Conservation (phyloP, 2,329 filamentous ascomycete genomes). For the Beauveria bassiana region DNA sequence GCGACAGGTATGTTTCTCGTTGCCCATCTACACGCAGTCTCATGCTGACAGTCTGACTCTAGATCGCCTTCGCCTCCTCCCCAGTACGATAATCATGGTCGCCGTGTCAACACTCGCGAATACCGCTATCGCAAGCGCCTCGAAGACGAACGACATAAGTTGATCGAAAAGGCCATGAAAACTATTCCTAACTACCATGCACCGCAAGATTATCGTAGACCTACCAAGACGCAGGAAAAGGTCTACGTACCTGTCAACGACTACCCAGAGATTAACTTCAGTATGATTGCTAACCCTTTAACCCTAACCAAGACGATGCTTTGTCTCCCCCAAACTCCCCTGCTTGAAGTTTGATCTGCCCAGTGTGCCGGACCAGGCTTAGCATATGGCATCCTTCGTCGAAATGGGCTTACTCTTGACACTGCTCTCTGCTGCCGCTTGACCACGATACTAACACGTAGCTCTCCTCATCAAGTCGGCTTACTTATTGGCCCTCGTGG, state of each 20-base stretch:
- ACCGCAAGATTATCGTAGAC: slow-evolving; percentile 94
- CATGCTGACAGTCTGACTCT: slow-evolving; percentile 8
- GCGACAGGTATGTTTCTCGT: slow-evolving; percentile 64
- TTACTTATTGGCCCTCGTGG: slow-evolving; percentile 99
- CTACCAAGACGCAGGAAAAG: slow-evolving; percentile 99
- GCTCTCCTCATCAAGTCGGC: slow-evolving; percentile 89
- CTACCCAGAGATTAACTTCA: slow-evolving; percentile 99
- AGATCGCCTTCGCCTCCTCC: slow-evolving; percentile 94
- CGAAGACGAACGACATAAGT: slow-evolving; percentile 96
- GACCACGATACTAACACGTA: slow-evolving; percentile 76
- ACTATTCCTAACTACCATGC: slow-evolving; percentile 99
- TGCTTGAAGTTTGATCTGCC: slow-evolving; percentile 36
- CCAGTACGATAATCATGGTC: slow-evolving; percentile 98
- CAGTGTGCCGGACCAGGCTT: slow-evolving; percentile 17
- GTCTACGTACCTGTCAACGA: slow-evolving; percentile 99
- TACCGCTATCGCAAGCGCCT: slow-evolving; percentile 97
- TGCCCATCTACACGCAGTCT: not conserved
- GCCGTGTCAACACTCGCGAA: slow-evolving; percentile 98
- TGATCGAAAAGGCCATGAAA: slow-evolving; percentile 99
- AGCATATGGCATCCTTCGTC: slow-evolving; percentile 26
- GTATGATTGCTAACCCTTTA: slow-evolving; percentile 99
- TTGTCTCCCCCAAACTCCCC: slow-evolving; percentile 12
- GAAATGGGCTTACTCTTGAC: slow-evolving; percentile 23
- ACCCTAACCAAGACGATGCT: slow-evolving; percentile 54
- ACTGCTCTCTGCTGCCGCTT: slow-evolving; percentile 25